Percentiles rank a stretch among this genome's conserved stretches.
Evolutionary conservation across 768 basidiomycete genomes (phyloP).

Genomic region (Coprinopsis strossmayeri): DNA sequence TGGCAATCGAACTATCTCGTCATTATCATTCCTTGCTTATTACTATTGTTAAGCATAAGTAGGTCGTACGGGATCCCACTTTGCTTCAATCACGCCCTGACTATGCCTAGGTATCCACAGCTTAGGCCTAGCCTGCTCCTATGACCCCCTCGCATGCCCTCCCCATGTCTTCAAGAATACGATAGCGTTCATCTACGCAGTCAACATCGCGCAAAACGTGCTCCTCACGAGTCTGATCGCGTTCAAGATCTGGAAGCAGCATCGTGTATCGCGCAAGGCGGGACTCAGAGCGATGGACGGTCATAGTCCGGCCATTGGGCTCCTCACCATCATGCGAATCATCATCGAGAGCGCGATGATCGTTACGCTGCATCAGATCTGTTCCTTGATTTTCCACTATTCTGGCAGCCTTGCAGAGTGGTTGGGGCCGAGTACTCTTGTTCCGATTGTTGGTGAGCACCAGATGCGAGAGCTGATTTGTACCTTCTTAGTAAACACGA

Average conservation of each 20-base stretch:
- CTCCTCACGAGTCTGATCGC: slow-evolving; percentile 11
- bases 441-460: slow-evolving; percentile 7
- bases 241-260: slow-evolving; percentile 10
- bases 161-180: not conserved
- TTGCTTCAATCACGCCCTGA: too few relatives aligned
- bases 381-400: not conserved
- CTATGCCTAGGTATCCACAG: not conserved
- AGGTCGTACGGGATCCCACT: too few relatives aligned
- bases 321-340: not conserved
- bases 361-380: not conserved
- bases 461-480: too few relatives aligned
- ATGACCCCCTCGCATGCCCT: too few relatives aligned
- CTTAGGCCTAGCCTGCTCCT: not conserved
- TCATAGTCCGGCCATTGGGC: not conserved
- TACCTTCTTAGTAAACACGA: too few relatives aligned
- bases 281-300: not conserved
- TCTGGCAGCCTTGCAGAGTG: not conserved
- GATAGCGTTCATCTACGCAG: slow-evolving; percentile 4
- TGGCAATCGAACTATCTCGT: slow-evolving; percentile 1
- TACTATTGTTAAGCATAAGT: slow-evolving; percentile 2
- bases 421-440: not conserved
- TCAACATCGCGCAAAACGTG: slow-evolving; percentile 8
- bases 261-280: slow-evolving; percentile 5
- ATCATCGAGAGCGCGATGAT: slow-evolving; percentile 8
- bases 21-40: not conserved